phyloP scores from a whole-genome alignment of 208 protist genomes.

The Angomonas ambiguus region DNA sequence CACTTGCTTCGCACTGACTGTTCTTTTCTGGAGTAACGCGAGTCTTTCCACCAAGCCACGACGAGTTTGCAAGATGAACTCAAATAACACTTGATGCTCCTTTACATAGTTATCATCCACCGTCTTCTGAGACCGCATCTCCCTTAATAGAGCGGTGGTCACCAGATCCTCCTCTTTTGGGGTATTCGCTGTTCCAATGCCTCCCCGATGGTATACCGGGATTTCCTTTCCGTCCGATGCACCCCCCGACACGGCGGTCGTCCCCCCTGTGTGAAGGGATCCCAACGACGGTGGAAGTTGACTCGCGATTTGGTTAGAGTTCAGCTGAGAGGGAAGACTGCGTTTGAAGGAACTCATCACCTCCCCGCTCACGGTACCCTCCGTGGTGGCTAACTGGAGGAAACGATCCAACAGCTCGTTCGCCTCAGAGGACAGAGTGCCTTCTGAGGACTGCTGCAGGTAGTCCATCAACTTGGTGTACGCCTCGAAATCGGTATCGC shows the following conservation, averaged over 20 bases:
- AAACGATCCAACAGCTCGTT: conserved; percentile 42
- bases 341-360: conserved; percentile 52
- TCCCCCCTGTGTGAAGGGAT: not conserved
- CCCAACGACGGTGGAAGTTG: not conserved
- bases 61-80: conserved; percentile 81
- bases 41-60: conserved; percentile 61
- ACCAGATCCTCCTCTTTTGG: conserved; percentile 16
- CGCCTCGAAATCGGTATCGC: conserved; percentile 35
- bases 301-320: conserved; percentile 1
- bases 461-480: conserved; percentile 68
- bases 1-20: conserved; percentile 55
- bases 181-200: not conserved
- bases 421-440: conserved; percentile 23
- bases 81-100: conserved; percentile 66
- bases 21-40: conserved; percentile 45
- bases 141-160: conserved; percentile 22
- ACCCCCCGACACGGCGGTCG: no score
- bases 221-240: no score
- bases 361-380: conserved; percentile 30
- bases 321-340: conserved; percentile 39
- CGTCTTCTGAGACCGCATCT: conserved; percentile 22
- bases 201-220: not conserved
- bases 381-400: conserved; percentile 39
- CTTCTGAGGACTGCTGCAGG: conserved; percentile 34
- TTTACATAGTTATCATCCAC: conserved; percentile 54